Base-by-base conservation (phyloP, 257 asterid genomes). In the Ballota nigra region DNA sequence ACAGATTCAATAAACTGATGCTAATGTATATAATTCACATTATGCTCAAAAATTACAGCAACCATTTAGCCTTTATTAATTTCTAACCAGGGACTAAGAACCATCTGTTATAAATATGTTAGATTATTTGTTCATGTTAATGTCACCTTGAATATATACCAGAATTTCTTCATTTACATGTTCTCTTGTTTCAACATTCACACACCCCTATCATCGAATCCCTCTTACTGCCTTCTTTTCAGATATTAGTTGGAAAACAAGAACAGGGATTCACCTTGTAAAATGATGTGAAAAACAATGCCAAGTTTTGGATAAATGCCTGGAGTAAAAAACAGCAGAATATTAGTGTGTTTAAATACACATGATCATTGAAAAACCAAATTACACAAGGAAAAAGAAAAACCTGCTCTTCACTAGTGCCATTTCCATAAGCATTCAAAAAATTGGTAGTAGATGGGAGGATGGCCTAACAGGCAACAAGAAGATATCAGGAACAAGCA, bases 301-400 rank as follows among this genome's bases (percentile, higher is more conserved):
- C 99, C 86, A 95, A 74, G 74, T 95, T 95, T 80, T 95, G 99
- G 71, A 95, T 90, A 70, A 95, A 95, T 33, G 94, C 97, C 99
- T 95, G 95, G 36, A 79, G 38, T 67, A 74, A 47, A 34, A 36
- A 38, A 64, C 0, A 67, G 52, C 49, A 31, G 63, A 68, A 41
- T 69, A 61, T 74, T 13, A 77, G 75, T 31, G 4, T 16, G 65
- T 19, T 55, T n/a, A 31, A 60, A 57, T 10, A 63, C 3, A 53
- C 22, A 34, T 9, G 51, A 18, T 19, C 7, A 12, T 63, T 12
- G 18, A 63, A 20, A 62, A 41, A 20, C 55, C 5, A n/a, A 60
- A 61, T 24, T 43, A 16, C 67, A 7, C 6, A 76, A 52, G 49
- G 12, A 53, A 6, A 10, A 70, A 45, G 13, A 72, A n/a, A 58